Evolutionary conservation across 768 basidiomycete species (phyloP), one percentile per base, ranked within the genome.

Genomic region (Agaricus blazei): DNA sequence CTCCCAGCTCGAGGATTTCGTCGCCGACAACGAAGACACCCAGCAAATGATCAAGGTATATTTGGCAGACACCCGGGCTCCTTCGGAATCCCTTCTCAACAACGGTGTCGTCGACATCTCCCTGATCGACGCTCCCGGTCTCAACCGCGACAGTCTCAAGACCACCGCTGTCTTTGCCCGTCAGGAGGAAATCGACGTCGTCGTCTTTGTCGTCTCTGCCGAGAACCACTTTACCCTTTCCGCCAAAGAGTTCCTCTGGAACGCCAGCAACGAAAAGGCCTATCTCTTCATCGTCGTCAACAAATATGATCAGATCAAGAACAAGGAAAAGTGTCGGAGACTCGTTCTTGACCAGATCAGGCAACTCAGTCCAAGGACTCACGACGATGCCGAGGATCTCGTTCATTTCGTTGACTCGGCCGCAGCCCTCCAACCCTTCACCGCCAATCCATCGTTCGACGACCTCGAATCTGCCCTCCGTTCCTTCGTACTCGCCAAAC

Each of bases 261-360:
- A 84, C 63, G 94, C 96, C 2, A 90, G 89, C 73, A 88, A 92
- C 63, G 97, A 99, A 74, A 98, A 98, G 76, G 93, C 96, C 0
- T 96, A 95, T 67, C 75, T 99, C 48, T 99, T 99, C 76, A 89
- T 98, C 67, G 97, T 98, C 52, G 96, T 98, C 68, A 99, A 99
- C 81, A 93, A 95, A 69, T 99, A 87, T 68, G 93, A 93, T 64
- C 88, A 92, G 67, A 96, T 98, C 72, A 83, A 85, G 68, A 90
- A 98, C 77, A 97, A 98, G 75, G 90, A 88, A 48, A 88, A 92
- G 69, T 98, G 97, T 71, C 82, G 84, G 64, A 80, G 90, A 41
- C 70, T 86, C 31, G 88, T 99, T 44, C 80, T 97, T 27, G 94
- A 98, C 57, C 96, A 98, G 70, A 93, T 99, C 78, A 88, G 84